Evolutionary conservation across 352 stramenopile species (phyloP).

Genomic region (Stramenopiles sp.): DNA sequence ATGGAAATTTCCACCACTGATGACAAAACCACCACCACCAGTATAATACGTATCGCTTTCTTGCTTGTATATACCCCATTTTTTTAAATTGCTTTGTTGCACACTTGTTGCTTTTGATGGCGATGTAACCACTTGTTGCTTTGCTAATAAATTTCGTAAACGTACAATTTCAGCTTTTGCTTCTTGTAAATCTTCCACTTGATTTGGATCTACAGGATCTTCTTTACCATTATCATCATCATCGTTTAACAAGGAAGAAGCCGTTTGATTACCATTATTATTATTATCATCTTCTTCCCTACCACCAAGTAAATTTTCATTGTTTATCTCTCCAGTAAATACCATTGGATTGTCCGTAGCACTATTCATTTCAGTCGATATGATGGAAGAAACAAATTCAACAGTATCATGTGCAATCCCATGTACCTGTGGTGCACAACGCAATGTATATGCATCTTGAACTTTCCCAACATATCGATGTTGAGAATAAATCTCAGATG

Average conservation of each 20-base stretch:
- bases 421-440: conserved; percentile 61
- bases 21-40: conserved; percentile 49
- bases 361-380: conserved; percentile 68
- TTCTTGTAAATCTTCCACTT: conserved; percentile 30
- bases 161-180: conserved; percentile 49
- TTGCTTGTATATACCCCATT: too few species aligned
- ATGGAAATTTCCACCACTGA: conserved; percentile 67
- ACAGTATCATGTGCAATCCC: conserved; percentile 61
- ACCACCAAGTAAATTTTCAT: conserved; percentile 20
- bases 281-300: conserved; percentile 23
- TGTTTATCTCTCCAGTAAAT: too few species aligned
- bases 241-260: too few species aligned
- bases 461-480: conserved; percentile 64
- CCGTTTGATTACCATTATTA: too few species aligned
- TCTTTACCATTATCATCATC: too few species aligned
- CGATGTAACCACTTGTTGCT: too few species aligned
- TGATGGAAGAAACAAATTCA: conserved; percentile 48
- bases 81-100: too few species aligned
- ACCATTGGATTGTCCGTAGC: conserved; percentile 69
- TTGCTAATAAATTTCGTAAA: conserved; percentile 33
- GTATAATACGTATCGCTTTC: too few species aligned
- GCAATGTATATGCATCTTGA: conserved; percentile 63
- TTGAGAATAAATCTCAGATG: conserved; percentile 53
- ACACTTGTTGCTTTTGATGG: too few species aligned
- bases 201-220: conserved; percentile 27